phyloP scores from a whole-genome alignment of 176 grass and related monocot genomes.

The Tillandsia fasciculata region DNA sequence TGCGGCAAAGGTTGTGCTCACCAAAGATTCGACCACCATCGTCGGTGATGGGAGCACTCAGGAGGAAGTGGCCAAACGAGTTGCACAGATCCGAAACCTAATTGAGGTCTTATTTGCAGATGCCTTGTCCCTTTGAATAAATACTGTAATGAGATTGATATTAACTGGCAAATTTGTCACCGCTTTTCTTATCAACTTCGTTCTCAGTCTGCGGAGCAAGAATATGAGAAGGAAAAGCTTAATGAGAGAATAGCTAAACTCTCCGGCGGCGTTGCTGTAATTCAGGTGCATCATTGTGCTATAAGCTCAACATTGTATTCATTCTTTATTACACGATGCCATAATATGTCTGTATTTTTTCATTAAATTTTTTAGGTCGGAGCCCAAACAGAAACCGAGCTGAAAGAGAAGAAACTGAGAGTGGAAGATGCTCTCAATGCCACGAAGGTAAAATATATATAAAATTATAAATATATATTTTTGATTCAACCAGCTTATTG shows the following conservation, averaged over 20 bases:
- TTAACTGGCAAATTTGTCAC: too few relatives aligned
- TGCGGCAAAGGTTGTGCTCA: conserved; percentile 84
- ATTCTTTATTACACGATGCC: neutral
- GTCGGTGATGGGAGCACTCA: conserved; percentile 93
- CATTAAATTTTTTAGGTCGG: conserved; percentile 46
- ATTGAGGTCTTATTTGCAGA: conserved; percentile 55
- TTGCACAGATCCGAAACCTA: conserved; percentile 81
- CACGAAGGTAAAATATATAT: conserved; percentile 49
- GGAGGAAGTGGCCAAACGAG: conserved; percentile 83
- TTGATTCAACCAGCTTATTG: neutral
- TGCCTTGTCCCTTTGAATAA: neutral
- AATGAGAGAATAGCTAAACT: conserved; percentile 98
- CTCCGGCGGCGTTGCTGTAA: conserved; percentile 95
- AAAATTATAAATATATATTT: neutral
- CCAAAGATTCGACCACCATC: conserved; percentile 80
- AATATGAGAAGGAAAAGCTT: conserved; percentile 98
- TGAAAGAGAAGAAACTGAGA: conserved; percentile 99
- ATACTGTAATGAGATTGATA: too few relatives aligned
- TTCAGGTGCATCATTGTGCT: conserved; percentile 50
- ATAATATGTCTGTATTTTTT: neutral
- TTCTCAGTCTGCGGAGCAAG: conserved; percentile 67
- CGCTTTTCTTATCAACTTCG: too few relatives aligned
- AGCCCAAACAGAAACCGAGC: conserved; percentile 96
- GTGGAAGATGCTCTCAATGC: conserved; percentile 99
- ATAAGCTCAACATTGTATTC: neutral